Percentiles rank a stretch among this genome's conserved stretches.
Conservation (phyloP, 2,329 filamentous ascomycete species). For the Byssochlamys sp. region DNA sequence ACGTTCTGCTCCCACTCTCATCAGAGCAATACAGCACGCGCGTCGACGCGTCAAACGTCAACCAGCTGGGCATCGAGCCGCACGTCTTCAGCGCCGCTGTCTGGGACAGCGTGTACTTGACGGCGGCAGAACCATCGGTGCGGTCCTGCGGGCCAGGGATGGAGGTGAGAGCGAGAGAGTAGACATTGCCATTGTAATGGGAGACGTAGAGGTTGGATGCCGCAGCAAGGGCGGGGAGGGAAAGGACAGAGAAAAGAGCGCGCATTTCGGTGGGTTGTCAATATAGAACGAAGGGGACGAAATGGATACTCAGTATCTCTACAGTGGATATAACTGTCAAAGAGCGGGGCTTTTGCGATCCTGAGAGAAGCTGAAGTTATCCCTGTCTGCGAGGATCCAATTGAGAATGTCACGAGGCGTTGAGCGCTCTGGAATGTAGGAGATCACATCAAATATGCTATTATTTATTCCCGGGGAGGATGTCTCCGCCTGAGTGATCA, state of each 20-base stretch:
- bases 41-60: constrained; percentile 20
- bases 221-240: not conserved
- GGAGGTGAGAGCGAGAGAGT: constrained; percentile 19
- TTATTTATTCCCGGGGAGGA: too few species aligned
- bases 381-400: not conserved
- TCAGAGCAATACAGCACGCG: constrained; percentile 27
- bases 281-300: not conserved
- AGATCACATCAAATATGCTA: not conserved
- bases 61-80: constrained; percentile 28
- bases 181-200: constrained; percentile 29
- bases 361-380: not conserved
- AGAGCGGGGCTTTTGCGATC: not conserved
- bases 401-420: not conserved
- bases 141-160: not conserved
- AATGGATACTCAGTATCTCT: not conserved
- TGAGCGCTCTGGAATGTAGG: not conserved
- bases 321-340: not conserved
- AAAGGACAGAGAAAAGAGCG: constrained; percentile 1
- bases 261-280: not conserved
- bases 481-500: too few species aligned
- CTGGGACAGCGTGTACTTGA: constrained; percentile 14
- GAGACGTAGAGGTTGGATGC: constrained; percentile 25
- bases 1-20: constrained; percentile 18
- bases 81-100: constrained; percentile 20
- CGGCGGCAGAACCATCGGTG: constrained; percentile 10